Conservation (phyloP, 1,284 basidiomycete species). For the Naganishia sp. region DNA sequence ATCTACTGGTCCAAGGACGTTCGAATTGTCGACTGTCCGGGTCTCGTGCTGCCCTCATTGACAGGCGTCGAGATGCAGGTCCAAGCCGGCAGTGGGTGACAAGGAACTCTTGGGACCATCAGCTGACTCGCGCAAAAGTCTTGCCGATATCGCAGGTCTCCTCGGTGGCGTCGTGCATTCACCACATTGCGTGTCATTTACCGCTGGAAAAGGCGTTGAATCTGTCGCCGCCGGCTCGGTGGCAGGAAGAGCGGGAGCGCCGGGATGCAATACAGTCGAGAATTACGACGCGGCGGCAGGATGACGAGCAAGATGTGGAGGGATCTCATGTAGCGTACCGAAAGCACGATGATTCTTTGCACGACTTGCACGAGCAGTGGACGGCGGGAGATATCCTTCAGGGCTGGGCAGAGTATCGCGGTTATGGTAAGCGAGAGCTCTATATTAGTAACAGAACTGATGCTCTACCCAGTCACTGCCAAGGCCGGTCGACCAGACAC, state of each 20-base stretch:
- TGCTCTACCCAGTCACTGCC: constrained; percentile 64
- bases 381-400: constrained; percentile 68
- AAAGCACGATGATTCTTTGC: constrained; percentile 64
- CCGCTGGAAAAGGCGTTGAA: constrained; percentile 73
- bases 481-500: constrained; percentile 83
- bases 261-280: constrained; percentile 20
- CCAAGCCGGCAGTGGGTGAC: constrained; percentile 44
- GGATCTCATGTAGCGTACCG: constrained; percentile 54
- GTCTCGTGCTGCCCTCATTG: constrained; percentile 76
- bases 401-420: constrained; percentile 72
- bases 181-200: constrained; percentile 67
- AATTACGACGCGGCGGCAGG: constrained; percentile 40
- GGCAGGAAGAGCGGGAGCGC: constrained; percentile 47
- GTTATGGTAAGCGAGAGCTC: constrained; percentile 57
- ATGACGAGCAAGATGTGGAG: constrained; percentile 54
- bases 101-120: constrained; percentile 12
- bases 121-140: constrained; percentile 56
- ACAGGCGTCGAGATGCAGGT: constrained; percentile 79
- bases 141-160: constrained; percentile 86
- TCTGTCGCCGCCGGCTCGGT: constrained; percentile 52
- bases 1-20: constrained; percentile 80
- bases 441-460: constrained; percentile 21
- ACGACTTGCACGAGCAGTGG: constrained; percentile 41
- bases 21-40: constrained; percentile 80
- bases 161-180: constrained; percentile 72